Evolutionary conservation across 1,139 yeast species (phyloP), one percentile per base, ranked within the genome.

Genomic region (Sugiyamaella sp.): DNA sequence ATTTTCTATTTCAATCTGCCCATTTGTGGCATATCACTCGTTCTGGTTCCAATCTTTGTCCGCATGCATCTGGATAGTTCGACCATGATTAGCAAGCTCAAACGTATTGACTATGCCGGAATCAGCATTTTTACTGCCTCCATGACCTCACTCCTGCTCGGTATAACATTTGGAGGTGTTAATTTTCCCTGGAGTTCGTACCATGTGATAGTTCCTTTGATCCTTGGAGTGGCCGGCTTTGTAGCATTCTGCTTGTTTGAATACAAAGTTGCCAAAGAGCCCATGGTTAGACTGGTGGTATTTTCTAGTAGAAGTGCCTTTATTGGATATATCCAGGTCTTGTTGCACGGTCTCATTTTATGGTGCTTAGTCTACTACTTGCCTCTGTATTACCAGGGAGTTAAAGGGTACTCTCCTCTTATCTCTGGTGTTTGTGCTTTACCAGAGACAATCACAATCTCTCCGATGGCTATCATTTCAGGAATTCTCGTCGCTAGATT

Each of bases 1-100:
- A 81, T 87, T 60, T 86, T 85, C 66, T 86, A 81, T 66, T 75
- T 86, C 61, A 85, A 85, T 65, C 67, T 86, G 52, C 89, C 90
- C 2, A 70, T 84, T 39, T 86, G 86, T 20, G 89, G 86, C 0
- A 56, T 77, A 2, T 82, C 85, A 1, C 67, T 78, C n/a, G 64
- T 70, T 0, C 62, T 78, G 20, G 71, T 84, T 42, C 56, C 74
- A 2, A 60, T 76, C 32, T 74, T 79, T 10, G 81, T 81, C 66
- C 73, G 77, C 43, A 86, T 88, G 14, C 84, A 83, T 12, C 72
- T 64, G 47, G 73, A 80, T 1, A 65, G 68, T 29, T 77, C 79
- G 2, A 67, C 70, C 38, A 59, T 76, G 45, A 63, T 62, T 29
- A 68, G 68, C 37, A 80, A 80, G 60, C 60, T 81, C 33, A 60